A percentile compares a stretch with the other conserved stretches of the same genome.
These are phyloP conservation scores for Euphorbia pulcherrima DNA, from an alignment of 345 rosid genomes.

Conservation along the genomic window DNA sequence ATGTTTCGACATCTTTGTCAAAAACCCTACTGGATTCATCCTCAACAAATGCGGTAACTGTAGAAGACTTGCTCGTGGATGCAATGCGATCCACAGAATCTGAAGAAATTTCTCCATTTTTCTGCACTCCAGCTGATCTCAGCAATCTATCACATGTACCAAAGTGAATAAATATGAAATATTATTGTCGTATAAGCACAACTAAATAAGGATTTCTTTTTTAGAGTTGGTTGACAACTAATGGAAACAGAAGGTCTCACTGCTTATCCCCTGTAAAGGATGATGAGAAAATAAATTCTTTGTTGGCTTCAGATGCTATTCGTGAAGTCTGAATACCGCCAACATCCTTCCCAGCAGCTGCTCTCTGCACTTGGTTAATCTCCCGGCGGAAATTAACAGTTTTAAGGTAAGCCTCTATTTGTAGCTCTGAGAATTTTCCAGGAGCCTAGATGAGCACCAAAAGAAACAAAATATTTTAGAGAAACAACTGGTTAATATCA, in stretches of 20 bases:
- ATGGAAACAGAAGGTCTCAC: constrained; percentile 40
- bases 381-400: constrained; percentile 94
- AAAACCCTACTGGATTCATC: constrained; percentile 35
- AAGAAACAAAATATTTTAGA: constrained; percentile 14
- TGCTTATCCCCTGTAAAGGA: constrained; percentile 84
- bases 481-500: background rate
- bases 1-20: constrained; percentile 70
- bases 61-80: constrained; percentile 36
- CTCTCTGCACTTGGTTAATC: constrained; percentile 85
- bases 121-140: constrained; percentile 46
- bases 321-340: constrained; percentile 85
- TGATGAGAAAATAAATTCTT: constrained; percentile 89
- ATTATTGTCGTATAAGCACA: background rate
- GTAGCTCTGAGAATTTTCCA: constrained; percentile 83
- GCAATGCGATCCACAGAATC: constrained; percentile 28
- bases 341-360: constrained; percentile 77
- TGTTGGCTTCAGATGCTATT: constrained; percentile 93
- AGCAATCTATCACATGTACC: constrained; percentile 47
- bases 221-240: background rate
- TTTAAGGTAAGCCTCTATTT: constrained; percentile 90
- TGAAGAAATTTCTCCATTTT: constrained; percentile 37
- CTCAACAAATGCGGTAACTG: constrained; percentile 29
- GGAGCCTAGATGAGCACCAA: constrained; percentile 56
- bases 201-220: background rate
- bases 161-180: constrained; percentile 7